A percentile compares a stretch with the other conserved stretches of the same genome.
phyloP scores from a whole-genome alignment of 31 red algal species.

The Asparagopsis taxiformis region DNA sequence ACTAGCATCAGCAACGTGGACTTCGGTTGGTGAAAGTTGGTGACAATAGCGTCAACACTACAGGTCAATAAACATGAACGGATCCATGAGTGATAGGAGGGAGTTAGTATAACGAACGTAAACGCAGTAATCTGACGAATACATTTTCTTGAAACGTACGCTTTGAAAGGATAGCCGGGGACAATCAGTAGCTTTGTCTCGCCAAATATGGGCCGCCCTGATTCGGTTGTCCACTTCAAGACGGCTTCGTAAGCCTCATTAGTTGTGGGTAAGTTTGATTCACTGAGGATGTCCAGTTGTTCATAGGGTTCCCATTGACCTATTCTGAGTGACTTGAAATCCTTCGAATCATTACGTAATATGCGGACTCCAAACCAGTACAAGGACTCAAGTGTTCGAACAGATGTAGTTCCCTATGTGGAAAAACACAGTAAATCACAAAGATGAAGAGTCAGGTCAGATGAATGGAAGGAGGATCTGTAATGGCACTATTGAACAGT shows the following conservation, averaged over 20 bases:
- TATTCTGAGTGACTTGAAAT: constrained; percentile 8
- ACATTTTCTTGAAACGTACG: too few species aligned
- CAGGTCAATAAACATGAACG: not conserved
- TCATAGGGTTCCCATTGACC: constrained; percentile 91
- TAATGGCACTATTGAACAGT: too few species aligned
- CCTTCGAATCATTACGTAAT: constrained; percentile 7
- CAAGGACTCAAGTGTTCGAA: constrained; percentile 90
- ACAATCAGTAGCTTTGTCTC: constrained; percentile 92
- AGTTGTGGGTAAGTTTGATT: constrained; percentile 23
- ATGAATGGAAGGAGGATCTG: too few species aligned
- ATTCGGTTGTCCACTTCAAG: constrained; percentile 43
- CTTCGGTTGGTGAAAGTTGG: constrained; percentile 97
- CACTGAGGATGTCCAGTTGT: constrained; percentile 29
- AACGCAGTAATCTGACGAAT: too few species aligned
- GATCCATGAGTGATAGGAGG: too few species aligned
- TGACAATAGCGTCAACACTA: constrained; percentile 75
- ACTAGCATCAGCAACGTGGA: constrained; percentile 98
- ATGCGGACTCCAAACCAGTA: constrained; percentile 92
- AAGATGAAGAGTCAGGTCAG: not conserved
- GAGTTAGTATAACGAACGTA: too few species aligned
- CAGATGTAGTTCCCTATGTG: constrained; percentile 91
- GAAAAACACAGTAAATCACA: not conserved
- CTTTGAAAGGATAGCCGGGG: constrained; percentile 82
- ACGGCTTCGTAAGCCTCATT: constrained; percentile 56
- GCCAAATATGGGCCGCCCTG: constrained; percentile 33